These are phyloP conservation scores for Leishmania mexicana DNA, from an alignment of 208 protist genomes.

Conservation along the genomic window DNA sequence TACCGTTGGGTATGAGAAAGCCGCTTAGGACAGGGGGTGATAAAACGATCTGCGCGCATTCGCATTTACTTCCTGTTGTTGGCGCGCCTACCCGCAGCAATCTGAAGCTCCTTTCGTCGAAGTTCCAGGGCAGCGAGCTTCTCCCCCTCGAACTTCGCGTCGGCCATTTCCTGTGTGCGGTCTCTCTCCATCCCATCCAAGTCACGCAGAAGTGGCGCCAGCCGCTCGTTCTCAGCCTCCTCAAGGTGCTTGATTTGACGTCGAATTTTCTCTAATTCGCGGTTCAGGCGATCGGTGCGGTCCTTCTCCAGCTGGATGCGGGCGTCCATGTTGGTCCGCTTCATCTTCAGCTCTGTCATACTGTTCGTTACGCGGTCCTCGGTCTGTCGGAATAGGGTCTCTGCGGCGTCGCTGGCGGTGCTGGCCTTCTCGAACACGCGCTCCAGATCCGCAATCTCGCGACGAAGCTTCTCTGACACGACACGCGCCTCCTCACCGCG, in stretches of 20 bases:
- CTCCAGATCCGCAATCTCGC: conserved; percentile 77
- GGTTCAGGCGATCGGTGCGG: conserved; percentile 51
- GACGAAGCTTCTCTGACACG: conserved; percentile 71
- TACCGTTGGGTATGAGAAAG: not conserved
- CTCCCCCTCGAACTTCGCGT: conserved; percentile 78
- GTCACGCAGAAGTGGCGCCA: conserved; percentile 63
- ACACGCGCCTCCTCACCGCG: conserved; percentile 85
- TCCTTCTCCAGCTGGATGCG: conserved; percentile 89
- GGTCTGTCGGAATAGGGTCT: conserved; percentile 53
- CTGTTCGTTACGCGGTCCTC: conserved; percentile 73
- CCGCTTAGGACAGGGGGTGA: no score
- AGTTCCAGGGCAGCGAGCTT: conserved; percentile 67
- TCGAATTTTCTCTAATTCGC: conserved; percentile 83
- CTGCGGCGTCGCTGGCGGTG: conserved; percentile 46
- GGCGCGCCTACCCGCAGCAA: conserved; percentile 29
- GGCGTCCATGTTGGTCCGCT: conserved; percentile 70
- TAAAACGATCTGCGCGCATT: not conserved
- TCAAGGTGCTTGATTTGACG: conserved; percentile 79
- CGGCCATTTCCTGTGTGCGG: conserved; percentile 60
- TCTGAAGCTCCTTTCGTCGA: conserved; percentile 74
- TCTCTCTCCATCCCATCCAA: conserved; percentile 57
- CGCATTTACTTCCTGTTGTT: conserved; percentile 15
- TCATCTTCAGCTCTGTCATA: conserved; percentile 52
- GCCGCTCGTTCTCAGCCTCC: conserved; percentile 64
- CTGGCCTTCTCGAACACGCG: conserved; percentile 48